A percentile compares a stretch with the other conserved stretches of the same genome.
Conservation (phyloP, 2,329 filamentous ascomycete species). For the Alternaria sp. region DNA sequence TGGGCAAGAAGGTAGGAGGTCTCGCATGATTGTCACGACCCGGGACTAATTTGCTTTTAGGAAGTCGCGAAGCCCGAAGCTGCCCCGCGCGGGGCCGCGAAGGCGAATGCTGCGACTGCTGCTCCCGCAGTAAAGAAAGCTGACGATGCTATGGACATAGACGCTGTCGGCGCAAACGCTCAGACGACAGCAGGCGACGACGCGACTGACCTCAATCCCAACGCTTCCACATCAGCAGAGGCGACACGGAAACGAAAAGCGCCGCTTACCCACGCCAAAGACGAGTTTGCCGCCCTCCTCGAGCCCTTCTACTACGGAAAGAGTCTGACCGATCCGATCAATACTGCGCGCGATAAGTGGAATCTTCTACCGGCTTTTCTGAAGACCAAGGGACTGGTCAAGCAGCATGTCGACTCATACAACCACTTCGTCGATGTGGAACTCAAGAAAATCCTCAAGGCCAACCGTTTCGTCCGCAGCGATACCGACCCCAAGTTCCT, state of each 20-base stretch:
- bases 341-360: conserved; percentile 87
- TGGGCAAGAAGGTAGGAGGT: conserved; percentile 36
- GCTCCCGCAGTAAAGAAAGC: conserved; percentile 16
- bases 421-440: conserved; percentile 98
- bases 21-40: neutral
- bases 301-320: conserved; percentile 75
- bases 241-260: conserved; percentile 37
- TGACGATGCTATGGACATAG: conserved; percentile 17
- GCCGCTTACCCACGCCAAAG: conserved; percentile 44
- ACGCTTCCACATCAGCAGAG: conserved; percentile 30
- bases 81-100: conserved; percentile 41
- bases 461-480: conserved; percentile 86
- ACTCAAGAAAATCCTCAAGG: conserved; percentile 93
- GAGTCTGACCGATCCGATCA: conserved; percentile 70
- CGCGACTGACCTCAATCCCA: conserved; percentile 23
- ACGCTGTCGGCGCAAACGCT: conserved; percentile 8
- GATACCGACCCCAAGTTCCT: conserved; percentile 93
- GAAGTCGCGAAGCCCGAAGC: conserved; percentile 36
- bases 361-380: conserved; percentile 96
- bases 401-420: conserved; percentile 98
- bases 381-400: conserved; percentile 95
- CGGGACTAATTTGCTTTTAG: conserved; percentile 23
- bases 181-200: conserved; percentile 11
- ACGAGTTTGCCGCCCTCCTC: conserved; percentile 67
- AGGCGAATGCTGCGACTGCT: conserved; percentile 27